phyloP scores from a whole-genome alignment of 164 flowering plant species.

The Umbellularia californica region DNA sequence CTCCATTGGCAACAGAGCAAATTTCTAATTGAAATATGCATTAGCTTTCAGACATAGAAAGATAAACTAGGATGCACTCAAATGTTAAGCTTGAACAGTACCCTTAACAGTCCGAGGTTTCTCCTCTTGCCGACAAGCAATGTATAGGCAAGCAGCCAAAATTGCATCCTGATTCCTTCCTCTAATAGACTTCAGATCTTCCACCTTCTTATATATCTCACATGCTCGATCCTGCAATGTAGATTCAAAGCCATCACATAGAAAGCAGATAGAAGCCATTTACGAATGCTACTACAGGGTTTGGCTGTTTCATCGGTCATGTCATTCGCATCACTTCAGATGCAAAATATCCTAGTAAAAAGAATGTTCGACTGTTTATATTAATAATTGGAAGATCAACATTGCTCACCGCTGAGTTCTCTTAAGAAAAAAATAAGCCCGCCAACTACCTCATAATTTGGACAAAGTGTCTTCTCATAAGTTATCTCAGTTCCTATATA shows the following conservation, averaged over 20 bases:
- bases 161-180: conserved; percentile 74
- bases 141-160: conserved; percentile 69
- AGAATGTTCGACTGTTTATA: no score
- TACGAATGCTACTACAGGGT: neutral
- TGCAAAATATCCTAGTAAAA: neutral
- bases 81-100: conserved; percentile 24
- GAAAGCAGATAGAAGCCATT: neutral
- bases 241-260: neutral
- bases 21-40: conserved; percentile 34
- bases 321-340: neutral
- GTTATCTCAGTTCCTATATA: no score
- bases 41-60: conserved; percentile 10
- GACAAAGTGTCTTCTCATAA: no score
- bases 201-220: conserved; percentile 76
- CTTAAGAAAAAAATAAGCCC: no score
- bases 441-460: no score
- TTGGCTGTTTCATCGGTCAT: neutral
- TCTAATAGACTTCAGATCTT: conserved; percentile 63
- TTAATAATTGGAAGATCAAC: no score
- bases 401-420: no score
- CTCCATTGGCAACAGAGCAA: conserved; percentile 44
- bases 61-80: conserved; percentile 17
- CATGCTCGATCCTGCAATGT: conserved; percentile 60
- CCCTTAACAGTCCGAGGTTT: conserved; percentile 82
- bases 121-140: conserved; percentile 79